Percentiles rank a stretch among this genome's conserved stretches.
Evolutionary conservation across 148 eudicot species (phyloP).

Genomic region (Drosera capensis): DNA sequence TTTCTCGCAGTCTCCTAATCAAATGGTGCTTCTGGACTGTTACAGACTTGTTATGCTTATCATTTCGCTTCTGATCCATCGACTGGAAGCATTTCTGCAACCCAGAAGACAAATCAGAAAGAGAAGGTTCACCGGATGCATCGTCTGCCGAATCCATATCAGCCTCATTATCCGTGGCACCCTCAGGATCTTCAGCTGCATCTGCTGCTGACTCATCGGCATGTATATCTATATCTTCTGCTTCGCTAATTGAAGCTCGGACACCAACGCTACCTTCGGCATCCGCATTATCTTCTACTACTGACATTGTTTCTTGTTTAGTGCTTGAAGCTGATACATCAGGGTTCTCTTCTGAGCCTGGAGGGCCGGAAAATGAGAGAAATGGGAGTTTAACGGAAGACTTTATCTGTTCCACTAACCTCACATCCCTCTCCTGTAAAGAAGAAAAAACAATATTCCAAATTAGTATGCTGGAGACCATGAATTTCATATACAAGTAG

Average conservation of each 20-base stretch:
- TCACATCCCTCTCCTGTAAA: conserved; percentile 31
- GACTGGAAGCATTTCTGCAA: conserved; percentile 58
- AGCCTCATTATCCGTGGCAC: conserved; percentile 5
- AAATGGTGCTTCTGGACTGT: conserved; percentile 39
- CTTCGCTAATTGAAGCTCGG: not conserved
- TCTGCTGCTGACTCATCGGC: not conserved
- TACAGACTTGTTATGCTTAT: conserved; percentile 8
- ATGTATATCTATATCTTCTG: not conserved
- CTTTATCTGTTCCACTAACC: conserved; percentile 76
- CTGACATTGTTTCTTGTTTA: not conserved
- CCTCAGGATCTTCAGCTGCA: conserved; percentile 7
- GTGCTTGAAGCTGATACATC: not conserved
- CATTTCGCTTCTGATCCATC: conserved; percentile 12
- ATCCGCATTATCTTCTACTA: not conserved
- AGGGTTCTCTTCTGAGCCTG: conserved; percentile 8
- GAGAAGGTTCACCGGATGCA: conserved; percentile 38
- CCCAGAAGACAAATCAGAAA: conserved; percentile 67
- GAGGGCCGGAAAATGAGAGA: conserved; percentile 34
- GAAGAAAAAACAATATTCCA: not conserved
- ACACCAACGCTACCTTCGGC: too few species aligned
- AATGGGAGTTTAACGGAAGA: conserved; percentile 76
- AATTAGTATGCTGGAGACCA: not conserved
- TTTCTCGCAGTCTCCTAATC: conserved; percentile 65
- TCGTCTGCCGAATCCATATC: conserved; percentile 11
- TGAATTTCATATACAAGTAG: not conserved